Evolutionary conservation across 495 filamentous ascomycete species (phyloP).

Genomic region (Rhizodiscina lignyota): DNA sequence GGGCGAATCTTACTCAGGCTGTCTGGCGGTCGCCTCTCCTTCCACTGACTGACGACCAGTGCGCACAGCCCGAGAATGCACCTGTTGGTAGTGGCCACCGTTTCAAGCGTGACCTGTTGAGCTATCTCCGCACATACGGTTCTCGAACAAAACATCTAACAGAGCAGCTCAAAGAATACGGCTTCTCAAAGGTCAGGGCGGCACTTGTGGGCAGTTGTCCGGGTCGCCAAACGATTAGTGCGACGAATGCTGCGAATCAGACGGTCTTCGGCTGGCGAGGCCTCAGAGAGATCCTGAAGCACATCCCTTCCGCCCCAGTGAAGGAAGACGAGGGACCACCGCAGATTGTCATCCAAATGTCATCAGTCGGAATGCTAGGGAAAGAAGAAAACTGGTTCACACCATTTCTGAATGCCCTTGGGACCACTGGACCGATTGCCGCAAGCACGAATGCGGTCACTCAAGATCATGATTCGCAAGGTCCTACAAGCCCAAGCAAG

Average conservation of each 20-base stretch:
- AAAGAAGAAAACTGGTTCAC: constrained; percentile 58
- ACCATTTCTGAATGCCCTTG: constrained; percentile 28
- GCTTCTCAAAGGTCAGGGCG: constrained; percentile 55
- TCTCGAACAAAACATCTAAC: constrained; percentile 26
- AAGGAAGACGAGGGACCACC: constrained; percentile 14
- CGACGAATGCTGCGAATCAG: constrained; percentile 20
- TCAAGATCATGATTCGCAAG: no score
- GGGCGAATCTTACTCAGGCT: constrained; percentile 76
- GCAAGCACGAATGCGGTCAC: not conserved
- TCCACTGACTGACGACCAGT: constrained; percentile 24
- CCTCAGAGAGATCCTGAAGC: constrained; percentile 40
- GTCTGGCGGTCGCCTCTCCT: constrained; percentile 68
- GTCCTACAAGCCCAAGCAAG: no score
- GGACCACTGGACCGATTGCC: not conserved
- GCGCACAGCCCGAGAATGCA: not conserved
- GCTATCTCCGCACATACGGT: constrained; percentile 58
- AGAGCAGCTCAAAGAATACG: constrained; percentile 41
- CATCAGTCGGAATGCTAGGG: constrained; percentile 71
- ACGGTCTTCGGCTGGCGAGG: constrained; percentile 63
- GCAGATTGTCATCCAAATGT: constrained; percentile 59
- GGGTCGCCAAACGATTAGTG: constrained; percentile 35
- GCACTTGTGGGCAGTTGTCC: constrained; percentile 66
- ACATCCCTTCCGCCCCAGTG: constrained; percentile 27
- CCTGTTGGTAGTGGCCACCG: constrained; percentile 42
- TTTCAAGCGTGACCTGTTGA: constrained; percentile 63